Base-by-base conservation (phyloP, 257 asterid species). In the Linaria vulgaris region DNA sequence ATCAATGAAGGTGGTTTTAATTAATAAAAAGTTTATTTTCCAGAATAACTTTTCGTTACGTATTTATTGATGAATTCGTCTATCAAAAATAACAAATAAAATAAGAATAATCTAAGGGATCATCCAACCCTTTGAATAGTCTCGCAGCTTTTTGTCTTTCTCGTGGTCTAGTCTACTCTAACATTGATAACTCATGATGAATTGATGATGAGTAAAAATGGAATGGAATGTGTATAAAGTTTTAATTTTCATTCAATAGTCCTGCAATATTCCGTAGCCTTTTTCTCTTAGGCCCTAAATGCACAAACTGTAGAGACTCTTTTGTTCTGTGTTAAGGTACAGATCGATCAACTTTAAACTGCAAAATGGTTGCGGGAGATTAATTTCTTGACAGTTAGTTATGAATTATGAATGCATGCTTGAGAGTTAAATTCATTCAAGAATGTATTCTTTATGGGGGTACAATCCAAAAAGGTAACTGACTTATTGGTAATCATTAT, bases 261-360 rank as follows among this genome's bases (percentile, higher is more conserved):
- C 64, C 69, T 70, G 60, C 64, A 66, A 59, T 19, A 59, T 49
- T 58, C 59, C 15, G 34, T n/a, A 21, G 14, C 17, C 27, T 15
- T 53, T 27, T 37, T 27, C 44, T 59, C 21, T 43, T 52, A 41
- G 39, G 58, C 49, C 72, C 67, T 59, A 59, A 59, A 50, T 60
- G 48, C 45, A 46, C 14, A 20, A 24, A 34, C 59, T 24, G 34
- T 22, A 22, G 34, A 52, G 12, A 56, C 64, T 5, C 16, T 20
- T n/a, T 27, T 68, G 45, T 59, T 58, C 60, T 45, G 2, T 31
- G 51, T 23, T 12, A 43, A 13, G 22, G 51, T 23, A 7, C 24
- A 13, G 37, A 21, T 58, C 21, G 49, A 41, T 60, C 63, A 43
- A 41, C 64, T 51, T 60, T 51, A 39, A 46, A 46, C 11, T 46